Base-by-base conservation (phyloP, 352 stramenopile species). In the Phytopythium delawarense region DNA sequence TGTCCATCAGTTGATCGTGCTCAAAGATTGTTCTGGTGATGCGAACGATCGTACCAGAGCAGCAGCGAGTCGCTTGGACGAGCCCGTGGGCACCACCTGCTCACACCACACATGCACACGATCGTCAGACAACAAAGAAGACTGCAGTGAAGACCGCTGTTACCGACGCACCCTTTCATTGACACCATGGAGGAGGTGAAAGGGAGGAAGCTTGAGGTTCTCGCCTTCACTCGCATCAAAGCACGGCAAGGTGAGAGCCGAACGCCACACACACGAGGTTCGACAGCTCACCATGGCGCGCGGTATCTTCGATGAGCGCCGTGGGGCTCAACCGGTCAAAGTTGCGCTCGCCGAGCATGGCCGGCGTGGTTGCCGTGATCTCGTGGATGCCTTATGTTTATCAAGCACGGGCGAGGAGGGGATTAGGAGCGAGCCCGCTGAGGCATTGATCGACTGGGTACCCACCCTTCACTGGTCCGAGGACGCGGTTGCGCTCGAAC, bases 301-400 rank as follows among this genome's bases (percentile, higher is more conserved):
- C 59, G 7, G 71, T 58, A 16, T 69, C 51, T 37, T 59, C 58
- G n/a, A 89, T 57, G 32, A 87, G 66, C 42, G 66, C 62, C 28
- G 77, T 78, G 5, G 83, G 78, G 57, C 83, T 92, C 20, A 62
- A 65, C 45, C 67, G 69, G 35, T 74, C 61, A 45, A 92, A 92
- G 46, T 87, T 79, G 44, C 57, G 58, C 51, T 76, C 66, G 34
- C 83, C 83, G 12, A 89, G 72, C 77, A 92, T 84, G 16, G 83
- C 71, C 25, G 83, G 83, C 61, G 89, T 88, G 75, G 90, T 88
- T 7, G 77, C 70, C 55, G 83, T 90, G 61, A 92, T 84, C 45
- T 87, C 77, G 61, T 90, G 79, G 49, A 89, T 79, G 49, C 80
- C 80, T 71, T n/a, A 25, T 15, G 42, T 4, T 25, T 20, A 11